Evolutionary conservation across 768 basidiomycete genomes (phyloP).

Genomic region (Holtermanniella nyarrowii): DNA sequence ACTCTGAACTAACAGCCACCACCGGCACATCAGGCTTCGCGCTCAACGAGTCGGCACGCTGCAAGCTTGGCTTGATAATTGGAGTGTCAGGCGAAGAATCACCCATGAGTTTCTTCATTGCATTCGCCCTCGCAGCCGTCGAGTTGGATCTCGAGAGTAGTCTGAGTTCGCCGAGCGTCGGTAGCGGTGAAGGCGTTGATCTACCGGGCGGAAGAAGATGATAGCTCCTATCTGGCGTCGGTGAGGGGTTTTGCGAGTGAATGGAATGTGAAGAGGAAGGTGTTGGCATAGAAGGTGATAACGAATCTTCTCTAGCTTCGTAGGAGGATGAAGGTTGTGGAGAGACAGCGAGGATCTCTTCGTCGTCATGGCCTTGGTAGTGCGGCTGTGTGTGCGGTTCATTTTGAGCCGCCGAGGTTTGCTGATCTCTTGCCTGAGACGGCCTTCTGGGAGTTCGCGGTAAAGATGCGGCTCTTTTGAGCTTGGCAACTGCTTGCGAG

Average conservation of each 20-base stretch:
- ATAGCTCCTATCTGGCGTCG: constrained; percentile 14
- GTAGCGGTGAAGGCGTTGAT: constrained; percentile 55
- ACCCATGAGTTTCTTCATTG: constrained; percentile 76
- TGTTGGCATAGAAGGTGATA: constrained; percentile 11
- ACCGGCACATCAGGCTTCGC: not conserved
- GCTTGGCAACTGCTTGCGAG: constrained; percentile 74
- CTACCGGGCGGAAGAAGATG: constrained; percentile 34
- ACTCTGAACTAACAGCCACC: not conserved
- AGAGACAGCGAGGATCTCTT: constrained; percentile 31
- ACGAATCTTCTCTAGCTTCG: too few relatives aligned
- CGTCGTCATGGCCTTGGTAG: constrained; percentile 4
- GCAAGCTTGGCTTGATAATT: constrained; percentile 9
- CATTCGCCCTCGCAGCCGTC: constrained; percentile 64
- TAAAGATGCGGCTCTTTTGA: constrained; percentile 82
- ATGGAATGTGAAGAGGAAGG: constrained; percentile 4
- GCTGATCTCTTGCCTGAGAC: not conserved
- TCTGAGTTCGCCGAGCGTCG: constrained; percentile 62
- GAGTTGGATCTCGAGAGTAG: constrained; percentile 84
- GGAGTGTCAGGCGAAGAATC: constrained; percentile 43
- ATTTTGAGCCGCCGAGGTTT: not conserved
- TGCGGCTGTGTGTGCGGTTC: not conserved
- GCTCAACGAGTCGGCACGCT: constrained; percentile 28
- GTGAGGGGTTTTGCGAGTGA: constrained; percentile 15
- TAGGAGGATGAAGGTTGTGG: constrained; percentile 11
- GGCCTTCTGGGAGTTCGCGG: constrained; percentile 52